These are phyloP conservation scores for Boletus patriciae DNA, from an alignment of 768 basidiomycete genomes.

Conservation along the genomic window DNA sequence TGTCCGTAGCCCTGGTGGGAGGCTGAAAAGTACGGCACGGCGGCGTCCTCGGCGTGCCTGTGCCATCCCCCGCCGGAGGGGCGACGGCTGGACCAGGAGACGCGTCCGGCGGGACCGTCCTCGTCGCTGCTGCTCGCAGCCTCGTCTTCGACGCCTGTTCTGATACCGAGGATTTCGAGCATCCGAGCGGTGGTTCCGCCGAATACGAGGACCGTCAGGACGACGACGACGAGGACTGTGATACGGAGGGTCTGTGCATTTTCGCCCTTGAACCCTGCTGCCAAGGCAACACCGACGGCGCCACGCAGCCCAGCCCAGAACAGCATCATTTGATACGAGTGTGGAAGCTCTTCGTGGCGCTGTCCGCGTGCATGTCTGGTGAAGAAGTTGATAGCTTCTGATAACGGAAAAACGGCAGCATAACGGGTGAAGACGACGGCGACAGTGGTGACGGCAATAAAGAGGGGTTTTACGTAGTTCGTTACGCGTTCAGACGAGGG, in stretches of 20 bases:
- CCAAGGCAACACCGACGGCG: conserved; percentile 96
- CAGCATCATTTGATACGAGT: conserved; percentile 99
- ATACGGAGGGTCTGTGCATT: conserved; percentile 90
- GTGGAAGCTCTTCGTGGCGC: conserved; percentile 86
- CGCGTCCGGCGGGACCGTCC: conserved; percentile 37
- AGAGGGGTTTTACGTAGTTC: conserved; percentile 90
- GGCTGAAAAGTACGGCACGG: conserved; percentile 36
- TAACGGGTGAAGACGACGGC: conserved; percentile 95
- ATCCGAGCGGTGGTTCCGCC: conserved; percentile 97
- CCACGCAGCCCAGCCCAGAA: conserved; percentile 98
- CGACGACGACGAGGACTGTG: conserved; percentile 94
- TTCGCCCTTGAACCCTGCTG: conserved; percentile 91
- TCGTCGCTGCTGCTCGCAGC: conserved; percentile 61
- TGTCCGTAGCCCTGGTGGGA: conserved; percentile 28
- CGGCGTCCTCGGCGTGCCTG: conserved; percentile 46
- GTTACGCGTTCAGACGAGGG: conserved; percentile 76
- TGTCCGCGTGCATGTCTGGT: conserved; percentile 82
- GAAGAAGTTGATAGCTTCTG: conserved; percentile 93
- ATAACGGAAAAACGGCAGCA: conserved; percentile 92
- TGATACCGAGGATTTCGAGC: conserved; percentile 95
- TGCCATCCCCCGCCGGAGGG: conserved; percentile 41
- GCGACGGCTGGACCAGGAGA: conserved; percentile 36
- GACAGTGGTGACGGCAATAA: conserved; percentile 89
- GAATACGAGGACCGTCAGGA: conserved; percentile 90
- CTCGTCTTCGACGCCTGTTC: conserved; percentile 94